Base-by-base conservation (phyloP, 2,329 filamentous ascomycete species). In the Stemphylium vesicarium region DNA sequence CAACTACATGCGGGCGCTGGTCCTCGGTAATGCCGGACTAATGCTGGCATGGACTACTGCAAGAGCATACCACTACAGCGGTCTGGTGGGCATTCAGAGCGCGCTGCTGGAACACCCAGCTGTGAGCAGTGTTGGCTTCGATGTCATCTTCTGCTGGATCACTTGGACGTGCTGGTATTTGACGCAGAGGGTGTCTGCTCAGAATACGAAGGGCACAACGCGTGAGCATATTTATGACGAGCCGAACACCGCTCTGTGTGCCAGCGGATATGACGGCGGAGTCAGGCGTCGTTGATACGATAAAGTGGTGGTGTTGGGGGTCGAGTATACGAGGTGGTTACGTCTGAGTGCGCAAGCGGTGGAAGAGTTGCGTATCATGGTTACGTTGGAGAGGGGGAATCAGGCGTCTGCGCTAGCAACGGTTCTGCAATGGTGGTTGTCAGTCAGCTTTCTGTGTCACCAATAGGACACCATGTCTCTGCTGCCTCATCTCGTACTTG, bases 131-230 rank as follows among this genome's bases (percentile, higher is more conserved):
- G 69, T 75, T 24, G 68, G 64, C 1, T 75, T 70, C 38, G 72
- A 76, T 57, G 72, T 72, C 9, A 65, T 74, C 6, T 72, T 74
- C 46, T 75, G 72, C 53, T 74, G 71, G 71, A 42, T 71, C n/a
- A 71, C 65, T n/a, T 76, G 70, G 70, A 22, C 56, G n/a, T 61
- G 56, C 32, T 73, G 69, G 70, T 72, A 62, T 57, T 43, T 26
- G 39, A 60, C 60, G 15, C 66, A 68, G 38, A 39, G 18, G 12
- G 44, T 49, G 10, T 26, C 15, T 29, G n/a, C 38, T 29, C 43
- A 43, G 33, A 16, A 35, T 5, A 13, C 42, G 11, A 46, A 51
- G 4, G 36, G 37, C 8, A 38, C 48, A 20, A 44, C 49, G 20
- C 40, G 31, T 11, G 43, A 47, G 18, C 46, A 45, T 42, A 13